phyloP scores from a whole-genome alignment of 2,329 filamentous ascomycete species.

The Pseudocercospora ulei region DNA sequence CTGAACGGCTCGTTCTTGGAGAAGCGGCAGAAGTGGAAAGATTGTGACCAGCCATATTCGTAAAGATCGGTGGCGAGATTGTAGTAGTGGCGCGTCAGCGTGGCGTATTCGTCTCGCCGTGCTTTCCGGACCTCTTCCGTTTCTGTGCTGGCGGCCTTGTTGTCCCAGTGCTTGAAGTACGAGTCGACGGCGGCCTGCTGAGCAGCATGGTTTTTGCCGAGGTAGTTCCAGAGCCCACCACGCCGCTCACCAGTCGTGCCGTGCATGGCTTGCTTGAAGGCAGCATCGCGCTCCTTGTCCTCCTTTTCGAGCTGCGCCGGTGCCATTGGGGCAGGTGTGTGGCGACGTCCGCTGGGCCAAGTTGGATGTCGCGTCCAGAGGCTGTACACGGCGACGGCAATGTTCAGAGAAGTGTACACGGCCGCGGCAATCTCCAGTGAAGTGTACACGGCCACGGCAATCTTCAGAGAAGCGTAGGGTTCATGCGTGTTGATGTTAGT shows the following conservation, averaged over 20 bases:
- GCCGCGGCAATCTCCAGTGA: no score
- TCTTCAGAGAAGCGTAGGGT: no score
- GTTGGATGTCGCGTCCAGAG: no score
- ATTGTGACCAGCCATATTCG: slow-evolving; percentile 92
- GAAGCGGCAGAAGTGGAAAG: slow-evolving; percentile 96
- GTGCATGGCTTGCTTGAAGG: slow-evolving; percentile 79
- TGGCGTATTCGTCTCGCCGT: slow-evolving; percentile 73
- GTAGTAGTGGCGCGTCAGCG: slow-evolving; percentile 74
- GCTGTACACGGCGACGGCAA: no score
- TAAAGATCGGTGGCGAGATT: slow-evolving; percentile 31
- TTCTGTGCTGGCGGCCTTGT: slow-evolving; percentile 68
- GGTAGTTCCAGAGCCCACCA: slow-evolving; percentile 73
- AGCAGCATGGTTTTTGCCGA: slow-evolving; percentile 68
- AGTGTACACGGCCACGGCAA: no score
- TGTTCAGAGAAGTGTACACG: neutral
- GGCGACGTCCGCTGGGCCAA: no score
- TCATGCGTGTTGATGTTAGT: no score
- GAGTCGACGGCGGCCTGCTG: slow-evolving; percentile 77
- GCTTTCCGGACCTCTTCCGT: slow-evolving; percentile 74
- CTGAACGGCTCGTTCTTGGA: slow-evolving; percentile 75
- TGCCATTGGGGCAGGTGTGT: slow-evolving; percentile 22
- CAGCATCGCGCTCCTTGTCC: slow-evolving; percentile 43
- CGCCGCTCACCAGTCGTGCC: slow-evolving; percentile 64
- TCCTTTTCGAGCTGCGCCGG: slow-evolving; percentile 36
- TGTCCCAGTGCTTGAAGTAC: slow-evolving; percentile 96